These are phyloP conservation scores for Sicyos baderoa DNA, from an alignment of 306 rosid genomes.

Conservation along the genomic window DNA sequence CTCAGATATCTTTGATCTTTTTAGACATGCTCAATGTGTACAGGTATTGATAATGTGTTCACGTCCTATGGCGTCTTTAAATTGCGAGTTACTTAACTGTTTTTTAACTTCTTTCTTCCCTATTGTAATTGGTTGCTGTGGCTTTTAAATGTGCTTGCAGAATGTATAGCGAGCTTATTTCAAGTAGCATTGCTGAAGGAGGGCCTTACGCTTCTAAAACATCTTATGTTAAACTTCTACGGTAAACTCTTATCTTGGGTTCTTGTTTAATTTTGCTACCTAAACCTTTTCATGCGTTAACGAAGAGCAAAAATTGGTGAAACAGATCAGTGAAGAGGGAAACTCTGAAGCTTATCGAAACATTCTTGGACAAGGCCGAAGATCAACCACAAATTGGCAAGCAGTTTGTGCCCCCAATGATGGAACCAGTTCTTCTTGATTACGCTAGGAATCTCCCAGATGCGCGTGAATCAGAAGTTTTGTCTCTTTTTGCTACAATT, in stretches of 20 bases:
- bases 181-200: slow-evolving; percentile 84
- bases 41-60: slow-evolving; percentile 43
- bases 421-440: slow-evolving; percentile 97
- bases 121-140: background rate
- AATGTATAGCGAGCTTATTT: slow-evolving; percentile 98
- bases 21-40: slow-evolving; percentile 96
- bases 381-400: slow-evolving; percentile 95
- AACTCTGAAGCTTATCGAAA: slow-evolving; percentile 86
- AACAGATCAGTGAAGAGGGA: slow-evolving; percentile 96
- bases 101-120: background rate
- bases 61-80: background rate
- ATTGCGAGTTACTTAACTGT: slow-evolving; percentile 11
- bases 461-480: slow-evolving; percentile 95
- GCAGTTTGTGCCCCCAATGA: slow-evolving; percentile 98
- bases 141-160: slow-evolving; percentile 36
- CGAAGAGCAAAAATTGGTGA: background rate
- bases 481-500: slow-evolving; percentile 95
- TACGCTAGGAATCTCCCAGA: slow-evolving; percentile 96
- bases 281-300: background rate
- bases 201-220: slow-evolving; percentile 82
- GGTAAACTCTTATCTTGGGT: slow-evolving; percentile 37
- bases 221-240: slow-evolving; percentile 80
- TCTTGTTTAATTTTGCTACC: slow-evolving; percentile 2
- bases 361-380: slow-evolving; percentile 97
- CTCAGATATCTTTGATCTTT: slow-evolving; percentile 81